Percentiles rank a stretch among this genome's conserved stretches.
Conservation (phyloP, 1,284 basidiomycete species). For the Trichosporon faecale region DNA sequence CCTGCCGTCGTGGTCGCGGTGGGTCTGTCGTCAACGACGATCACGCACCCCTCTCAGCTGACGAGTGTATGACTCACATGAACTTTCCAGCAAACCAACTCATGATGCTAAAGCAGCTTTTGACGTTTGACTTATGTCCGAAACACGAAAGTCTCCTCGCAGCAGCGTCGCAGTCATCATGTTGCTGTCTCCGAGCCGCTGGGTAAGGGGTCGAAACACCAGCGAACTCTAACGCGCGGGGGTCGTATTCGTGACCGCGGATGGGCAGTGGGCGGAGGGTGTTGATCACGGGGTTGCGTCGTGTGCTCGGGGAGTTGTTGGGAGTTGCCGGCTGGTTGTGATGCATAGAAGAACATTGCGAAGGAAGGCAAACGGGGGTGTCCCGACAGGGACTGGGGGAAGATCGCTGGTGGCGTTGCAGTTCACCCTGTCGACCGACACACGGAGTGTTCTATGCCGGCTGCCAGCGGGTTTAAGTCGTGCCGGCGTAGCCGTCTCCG, state of each 20-base stretch:
- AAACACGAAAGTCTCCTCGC: not conserved
- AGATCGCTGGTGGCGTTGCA: not conserved
- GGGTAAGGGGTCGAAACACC: not conserved
- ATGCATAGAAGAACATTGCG: not conserved
- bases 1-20: not conserved
- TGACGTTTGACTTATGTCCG: too few species aligned
- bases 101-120: not conserved
- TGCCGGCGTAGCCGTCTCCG: too few species aligned
- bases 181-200: not conserved
- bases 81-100: not conserved
- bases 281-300: not conserved
- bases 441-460: too few species aligned
- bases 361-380: too few species aligned
- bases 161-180: not conserved
- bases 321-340: not conserved
- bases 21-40: too few species aligned
- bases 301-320: not conserved
- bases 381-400: not conserved
- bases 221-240: not conserved
- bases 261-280: too few species aligned
- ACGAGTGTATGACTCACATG: not conserved
- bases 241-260: not conserved
- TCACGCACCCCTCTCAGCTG: not conserved
- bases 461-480: too few species aligned
- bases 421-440: not conserved